Evolutionary conservation across 2,329 filamentous ascomycete genomes (phyloP).

Genomic region (Sarocladiaceae sp.): DNA sequence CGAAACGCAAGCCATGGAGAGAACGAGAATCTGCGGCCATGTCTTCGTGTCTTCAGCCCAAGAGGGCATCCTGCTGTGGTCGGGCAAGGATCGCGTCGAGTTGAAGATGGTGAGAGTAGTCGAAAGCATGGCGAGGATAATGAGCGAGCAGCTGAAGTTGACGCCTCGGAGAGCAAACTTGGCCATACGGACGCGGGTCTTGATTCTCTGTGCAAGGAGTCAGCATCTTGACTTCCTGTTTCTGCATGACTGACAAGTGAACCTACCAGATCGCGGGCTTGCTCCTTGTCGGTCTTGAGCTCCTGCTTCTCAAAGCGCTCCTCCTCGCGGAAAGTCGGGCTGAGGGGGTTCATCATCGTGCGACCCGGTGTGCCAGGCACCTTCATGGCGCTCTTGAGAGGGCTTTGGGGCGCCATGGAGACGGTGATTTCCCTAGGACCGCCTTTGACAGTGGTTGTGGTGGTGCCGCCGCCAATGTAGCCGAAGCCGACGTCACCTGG

Average conservation of each 20-base stretch:
- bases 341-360: constrained; percentile 69
- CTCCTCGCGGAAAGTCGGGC: constrained; percentile 88
- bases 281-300: constrained; percentile 72
- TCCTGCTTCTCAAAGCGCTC: constrained; percentile 81
- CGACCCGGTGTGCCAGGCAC: constrained; percentile 75
- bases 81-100: constrained; percentile 67
- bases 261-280: constrained; percentile 81
- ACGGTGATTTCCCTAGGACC: constrained; percentile 34
- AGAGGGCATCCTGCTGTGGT: constrained; percentile 72
- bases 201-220: constrained; percentile 65
- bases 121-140: constrained; percentile 84
- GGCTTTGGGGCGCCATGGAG: constrained; percentile 66
- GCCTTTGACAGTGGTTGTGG: constrained; percentile 5
- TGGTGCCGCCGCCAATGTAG: constrained; percentile 57
- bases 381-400: constrained; percentile 85
- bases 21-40: constrained; percentile 85
- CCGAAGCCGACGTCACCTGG: constrained; percentile 89
- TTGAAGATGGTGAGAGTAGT: constrained; percentile 92
- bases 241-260: background rate
- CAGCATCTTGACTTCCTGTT: constrained; percentile 14
- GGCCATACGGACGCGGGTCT: constrained; percentile 82
- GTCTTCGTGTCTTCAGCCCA: constrained; percentile 75
- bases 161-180: constrained; percentile 93
- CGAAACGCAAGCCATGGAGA: constrained; percentile 74
- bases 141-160: constrained; percentile 94